Percentiles rank a stretch among this genome's conserved stretches.
Conservation (phyloP, 2,329 filamentous ascomycete species). For the Calonectria crousiana region DNA sequence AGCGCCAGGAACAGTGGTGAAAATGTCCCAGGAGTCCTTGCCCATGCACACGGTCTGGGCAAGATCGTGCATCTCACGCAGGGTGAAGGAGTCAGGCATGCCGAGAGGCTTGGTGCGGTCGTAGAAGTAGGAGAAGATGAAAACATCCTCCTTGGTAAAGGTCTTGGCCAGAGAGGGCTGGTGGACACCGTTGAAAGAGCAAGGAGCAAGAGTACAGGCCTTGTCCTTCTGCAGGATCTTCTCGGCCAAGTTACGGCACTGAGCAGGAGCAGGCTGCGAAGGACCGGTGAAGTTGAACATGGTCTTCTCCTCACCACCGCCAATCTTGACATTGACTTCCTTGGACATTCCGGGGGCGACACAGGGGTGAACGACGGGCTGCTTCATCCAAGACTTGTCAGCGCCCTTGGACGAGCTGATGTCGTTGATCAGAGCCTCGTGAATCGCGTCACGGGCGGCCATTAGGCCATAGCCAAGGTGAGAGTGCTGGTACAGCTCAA, state of each 20-base stretch:
- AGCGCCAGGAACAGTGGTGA: constrained; percentile 80
- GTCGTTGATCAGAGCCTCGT: constrained; percentile 79
- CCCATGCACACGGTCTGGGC: constrained; percentile 88
- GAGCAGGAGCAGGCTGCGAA: constrained; percentile 77
- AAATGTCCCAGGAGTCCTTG: constrained; percentile 82
- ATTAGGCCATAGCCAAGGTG: constrained; percentile 97
- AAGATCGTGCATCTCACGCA: constrained; percentile 89
- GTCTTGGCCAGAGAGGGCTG: constrained; percentile 94
- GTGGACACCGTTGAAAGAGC: constrained; percentile 97
- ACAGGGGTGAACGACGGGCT: constrained; percentile 85
- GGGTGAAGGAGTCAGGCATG: constrained; percentile 97
- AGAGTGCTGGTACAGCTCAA: constrained; percentile 96
- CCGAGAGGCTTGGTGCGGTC: constrained; percentile 94
- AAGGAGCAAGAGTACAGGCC: constrained; percentile 86
- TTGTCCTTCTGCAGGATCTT: constrained; percentile 90
- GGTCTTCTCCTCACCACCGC: constrained; percentile 68
- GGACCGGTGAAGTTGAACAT: constrained; percentile 91
- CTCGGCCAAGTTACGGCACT: constrained; percentile 92
- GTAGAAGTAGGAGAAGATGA: constrained; percentile 98
- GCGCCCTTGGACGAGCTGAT: constrained; percentile 73
- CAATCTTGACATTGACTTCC: constrained; percentile 79
- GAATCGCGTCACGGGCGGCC: constrained; percentile 90
- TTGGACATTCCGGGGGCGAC: constrained; percentile 84
- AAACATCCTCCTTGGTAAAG: constrained; percentile 90
- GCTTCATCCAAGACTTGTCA: constrained; percentile 75